Conservation (phyloP, 306 rosid species). For the Datisca glomerata region DNA sequence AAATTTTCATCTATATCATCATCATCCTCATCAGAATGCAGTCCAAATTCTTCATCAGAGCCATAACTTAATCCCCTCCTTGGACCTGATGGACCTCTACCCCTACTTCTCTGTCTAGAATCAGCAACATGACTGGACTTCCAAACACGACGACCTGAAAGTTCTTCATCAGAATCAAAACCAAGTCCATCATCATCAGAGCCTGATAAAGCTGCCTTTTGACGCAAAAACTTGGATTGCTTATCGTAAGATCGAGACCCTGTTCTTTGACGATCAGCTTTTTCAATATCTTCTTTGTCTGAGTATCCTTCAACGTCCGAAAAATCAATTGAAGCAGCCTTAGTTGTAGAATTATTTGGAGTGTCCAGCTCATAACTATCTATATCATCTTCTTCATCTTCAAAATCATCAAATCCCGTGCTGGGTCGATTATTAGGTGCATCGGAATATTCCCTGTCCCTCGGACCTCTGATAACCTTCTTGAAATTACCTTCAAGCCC, state of each 20-base stretch:
- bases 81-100: conserved; percentile 24
- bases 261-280: conserved; percentile 12
- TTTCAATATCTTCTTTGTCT: conserved; percentile 36
- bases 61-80: conserved; percentile 60
- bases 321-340: conserved; percentile 32
- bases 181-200: conserved; percentile 50
- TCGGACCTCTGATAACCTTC: conserved; percentile 29
- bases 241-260: conserved; percentile 22
- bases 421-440: conserved; percentile 33
- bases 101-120: conserved; percentile 33
- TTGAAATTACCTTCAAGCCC: conserved; percentile 31
- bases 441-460: conserved; percentile 35
- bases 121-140: conserved; percentile 51
- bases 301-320: conserved; percentile 43
- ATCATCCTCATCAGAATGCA: conserved; percentile 69
- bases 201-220: conserved; percentile 30
- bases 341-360: conserved; percentile 25
- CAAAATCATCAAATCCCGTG: conserved; percentile 88
- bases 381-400: conserved; percentile 74
- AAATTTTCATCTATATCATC: conserved; percentile 29
- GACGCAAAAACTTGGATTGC: conserved; percentile 20
- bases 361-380: conserved; percentile 78
- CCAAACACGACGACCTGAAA: conserved; percentile 39
- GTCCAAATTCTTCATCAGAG: conserved; percentile 65
- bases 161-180: conserved; percentile 35